Evolutionary conservation across 805 yeast genomes (phyloP).

Genomic region (Nakazawaea pomicola): DNA sequence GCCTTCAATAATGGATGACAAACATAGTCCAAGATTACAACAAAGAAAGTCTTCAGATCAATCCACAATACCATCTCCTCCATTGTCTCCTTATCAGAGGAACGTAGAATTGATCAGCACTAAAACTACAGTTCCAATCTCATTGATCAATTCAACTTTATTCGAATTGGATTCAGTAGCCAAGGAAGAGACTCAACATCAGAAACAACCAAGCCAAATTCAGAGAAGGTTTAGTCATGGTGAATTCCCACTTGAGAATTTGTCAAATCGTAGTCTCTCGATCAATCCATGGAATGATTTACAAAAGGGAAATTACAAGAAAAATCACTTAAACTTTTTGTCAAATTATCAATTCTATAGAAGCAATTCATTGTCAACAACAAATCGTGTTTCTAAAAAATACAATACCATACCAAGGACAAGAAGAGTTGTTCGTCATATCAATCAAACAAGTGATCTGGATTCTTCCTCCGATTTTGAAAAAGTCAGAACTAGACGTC

Average conservation of each 20-base stretch:
- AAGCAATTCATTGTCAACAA: conserved; percentile 9
- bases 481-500: conserved; percentile 57
- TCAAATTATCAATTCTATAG: conserved; percentile 38
- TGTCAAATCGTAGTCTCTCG: conserved; percentile 39
- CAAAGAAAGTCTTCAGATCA: conserved; percentile 12
- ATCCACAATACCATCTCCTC: conserved; percentile 32
- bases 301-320: conserved; percentile 38
- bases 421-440: conserved; percentile 20
- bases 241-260: conserved; percentile 45
- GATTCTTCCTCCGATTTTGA: conserved; percentile 35
- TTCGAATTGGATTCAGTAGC: conserved; percentile 5
- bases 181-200: conserved; percentile 7
- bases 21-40: background rate
- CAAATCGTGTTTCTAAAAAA: conserved; percentile 14
- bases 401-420: conserved; percentile 24
- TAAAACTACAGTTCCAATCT: conserved; percentile 22
- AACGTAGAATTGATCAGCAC: conserved; percentile 22
- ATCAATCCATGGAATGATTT: conserved; percentile 49
- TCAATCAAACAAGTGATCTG: conserved; percentile 27
- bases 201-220: background rate
- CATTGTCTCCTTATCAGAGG: conserved; percentile 31
- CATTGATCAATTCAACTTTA: conserved; percentile 9
- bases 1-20: conserved; percentile 10
- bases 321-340: conserved; percentile 45
- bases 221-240: conserved; percentile 7